phyloP scores from a whole-genome alignment of 2,329 filamentous ascomycete species.

The Penicillium sp. region DNA sequence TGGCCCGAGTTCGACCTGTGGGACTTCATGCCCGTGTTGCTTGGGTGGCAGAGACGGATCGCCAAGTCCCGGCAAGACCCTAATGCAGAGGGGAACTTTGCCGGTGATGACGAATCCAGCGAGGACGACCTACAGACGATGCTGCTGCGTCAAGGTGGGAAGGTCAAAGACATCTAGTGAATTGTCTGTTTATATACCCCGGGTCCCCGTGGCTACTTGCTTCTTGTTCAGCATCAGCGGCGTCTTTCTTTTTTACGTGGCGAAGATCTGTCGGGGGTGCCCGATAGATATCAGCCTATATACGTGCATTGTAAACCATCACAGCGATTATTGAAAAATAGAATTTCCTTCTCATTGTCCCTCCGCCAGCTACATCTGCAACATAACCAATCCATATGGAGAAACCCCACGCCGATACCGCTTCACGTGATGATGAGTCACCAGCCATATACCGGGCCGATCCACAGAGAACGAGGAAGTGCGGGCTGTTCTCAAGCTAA shows the following conservation, averaged over 20 bases:
- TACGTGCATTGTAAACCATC: conserved; percentile 1
- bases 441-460: conserved; percentile 18
- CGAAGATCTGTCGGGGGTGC: conserved; percentile 6
- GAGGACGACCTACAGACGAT: conserved; percentile 27
- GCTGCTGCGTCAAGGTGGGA: conserved; percentile 20
- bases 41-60: conserved; percentile 79
- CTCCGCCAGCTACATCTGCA: background rate
- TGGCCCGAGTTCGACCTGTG: conserved; percentile 97
- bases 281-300: conserved; percentile 9
- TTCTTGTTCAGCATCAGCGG: conserved; percentile 21
- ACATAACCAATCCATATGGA: background rate
- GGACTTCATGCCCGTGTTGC: conserved; percentile 84
- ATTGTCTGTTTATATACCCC: conserved; percentile 9
- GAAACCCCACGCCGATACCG: conserved; percentile 28
- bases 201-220: conserved; percentile 4
- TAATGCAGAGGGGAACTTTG: conserved; percentile 54
- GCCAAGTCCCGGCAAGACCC: conserved; percentile 60
- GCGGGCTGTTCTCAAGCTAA: background rate
- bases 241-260: conserved; percentile 17
- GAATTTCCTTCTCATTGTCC: background rate
- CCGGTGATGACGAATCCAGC: conserved; percentile 47
- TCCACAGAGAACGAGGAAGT: conserved; percentile 7
- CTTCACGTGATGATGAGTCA: conserved; percentile 28
- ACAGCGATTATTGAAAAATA: background rate
- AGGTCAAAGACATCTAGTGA: conserved; percentile 32